Evolutionary conservation across 2,329 filamentous ascomycete species (phyloP), one percentile per base, ranked within the genome.

Genomic region (Microsporum audouinii): DNA sequence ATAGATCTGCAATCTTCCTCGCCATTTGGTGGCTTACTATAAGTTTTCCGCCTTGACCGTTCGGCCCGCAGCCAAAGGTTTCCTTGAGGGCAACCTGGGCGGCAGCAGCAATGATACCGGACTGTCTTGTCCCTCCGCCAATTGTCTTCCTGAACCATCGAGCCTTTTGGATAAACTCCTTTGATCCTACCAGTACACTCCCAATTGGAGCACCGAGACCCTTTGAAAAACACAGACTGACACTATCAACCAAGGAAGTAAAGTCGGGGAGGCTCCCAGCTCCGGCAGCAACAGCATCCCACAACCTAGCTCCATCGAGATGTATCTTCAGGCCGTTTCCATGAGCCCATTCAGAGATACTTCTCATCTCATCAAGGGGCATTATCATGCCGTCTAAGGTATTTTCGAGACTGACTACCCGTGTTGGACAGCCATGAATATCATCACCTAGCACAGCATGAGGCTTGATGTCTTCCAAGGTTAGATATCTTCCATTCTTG

Each of bases 341-440:
- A 71, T 79, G 80, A 0, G 86, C 89, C 79, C 88, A 96, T 0
- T 78, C 77, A 0, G 84, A 79, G 68, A 96, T 95, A 49, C 81
- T 79, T 62, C 78, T 79, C 7, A 85, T 81, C 71, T 95, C 90
- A 1, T 76, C 74, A 0, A 95, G 79, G 0, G 91, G 91, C 80
- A 89, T 87, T 51, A 96, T 79, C 68, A 85, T 84, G 29, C 91
- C 91, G 60, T 84, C 83, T 57, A 95, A 80, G 0, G 91, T 96
- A 71, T 95, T 96, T 71, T 96, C 91, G 56, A 96, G 78, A 64
- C 83, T 86, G 66, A 96, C 89, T 58, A 96, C 82, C 51, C 83
- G 83, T 0, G 91, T 95, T 0, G 91, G 90, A 68, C 88, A 91
- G 36, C 80, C 78, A 71, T 95, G 89, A 23, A 94, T 82, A 67